Evolutionary conservation across 306 rosid species (phyloP).

Genomic region (Fagus sylvatica): DNA sequence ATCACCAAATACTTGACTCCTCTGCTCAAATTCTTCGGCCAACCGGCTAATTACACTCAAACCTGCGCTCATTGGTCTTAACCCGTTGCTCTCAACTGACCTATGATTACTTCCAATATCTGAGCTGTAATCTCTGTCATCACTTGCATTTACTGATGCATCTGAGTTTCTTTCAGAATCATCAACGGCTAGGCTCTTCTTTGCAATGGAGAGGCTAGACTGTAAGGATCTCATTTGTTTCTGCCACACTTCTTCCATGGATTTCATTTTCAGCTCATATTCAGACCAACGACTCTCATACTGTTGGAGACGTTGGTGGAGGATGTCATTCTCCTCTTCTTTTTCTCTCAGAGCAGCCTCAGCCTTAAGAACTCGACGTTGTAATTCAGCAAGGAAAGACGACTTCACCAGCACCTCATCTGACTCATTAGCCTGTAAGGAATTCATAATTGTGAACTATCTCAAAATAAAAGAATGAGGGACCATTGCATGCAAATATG

Average conservation of each 20-base stretch:
- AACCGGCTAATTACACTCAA: constrained; percentile 90
- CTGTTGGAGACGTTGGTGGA: constrained; percentile 92
- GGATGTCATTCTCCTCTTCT: constrained; percentile 98
- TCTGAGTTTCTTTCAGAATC: constrained; percentile 91
- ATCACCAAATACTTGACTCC: constrained; percentile 97
- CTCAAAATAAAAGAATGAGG: not conserved
- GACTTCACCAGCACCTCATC: constrained; percentile 93
- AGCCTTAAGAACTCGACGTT: constrained; percentile 91
- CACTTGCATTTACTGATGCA: constrained; percentile 85
- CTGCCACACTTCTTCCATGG: constrained; percentile 99
- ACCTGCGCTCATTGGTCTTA: constrained; percentile 94
- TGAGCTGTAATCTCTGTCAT: constrained; percentile 78
- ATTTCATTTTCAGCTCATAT: constrained; percentile 92
- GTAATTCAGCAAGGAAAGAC: constrained; percentile 89
- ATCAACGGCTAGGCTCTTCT: constrained; percentile 93
- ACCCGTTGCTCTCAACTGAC: constrained; percentile 77
- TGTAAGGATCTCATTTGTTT: constrained; percentile 98
- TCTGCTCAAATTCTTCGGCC: constrained; percentile 95
- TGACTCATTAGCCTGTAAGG: constrained; percentile 62
- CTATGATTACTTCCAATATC: constrained; percentile 65
- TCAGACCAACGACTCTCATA: constrained; percentile 97
- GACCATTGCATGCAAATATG: constrained; percentile 8
- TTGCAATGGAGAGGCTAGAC: constrained; percentile 97
- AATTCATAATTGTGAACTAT: constrained; percentile 26
- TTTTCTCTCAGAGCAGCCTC: constrained; percentile 92